Evolutionary conservation across 2,329 filamentous ascomycete genomes (phyloP), one percentile per base, ranked within the genome.

Genomic region (Sclerotiophoma versabilis): DNA sequence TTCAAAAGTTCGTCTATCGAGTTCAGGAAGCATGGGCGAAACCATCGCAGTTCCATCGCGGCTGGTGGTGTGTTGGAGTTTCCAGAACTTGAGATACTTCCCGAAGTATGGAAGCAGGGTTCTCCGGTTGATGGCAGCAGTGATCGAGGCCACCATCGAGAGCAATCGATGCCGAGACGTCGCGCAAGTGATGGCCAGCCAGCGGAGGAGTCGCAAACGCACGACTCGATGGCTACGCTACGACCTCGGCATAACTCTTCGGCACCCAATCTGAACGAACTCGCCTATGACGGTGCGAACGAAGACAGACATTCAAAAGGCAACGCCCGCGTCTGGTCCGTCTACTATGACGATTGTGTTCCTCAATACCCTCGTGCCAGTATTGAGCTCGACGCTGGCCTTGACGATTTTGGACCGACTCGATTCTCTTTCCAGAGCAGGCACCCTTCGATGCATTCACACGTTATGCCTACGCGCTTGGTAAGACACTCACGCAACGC

Each of bases 41-140:
- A 79, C 22, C 77, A 80, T 55, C 73, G 80, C 3, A 78, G 75
- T 32, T 77, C 74, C 0, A 70, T 80, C 12, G 66, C 76, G 0
- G 70, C 73, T 12, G 73, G 76, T 14, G 79, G 79, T 1, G 72
- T 68, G n/a, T 61, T 81, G 3, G 72, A 75, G 27, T 73, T 77
- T 54, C 80, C 80, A 0, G 80, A 82, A 48, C 65, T 82, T 43
- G 80, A 82, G 58, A 68, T 81, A 5, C 44, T 81, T 25, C 73
- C 78, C 3, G 66, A 75, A 7, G 64, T 77, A 1, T 75, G 69
- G 66, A 54, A 58, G n/a, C 49, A 58, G 2, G 49, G 42, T 3
- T 48, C 48, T 1, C 53, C 51, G 6, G 53, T 62, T 23, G 60
- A 62, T 22, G 46, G 39, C 10, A 37, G 38, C 15, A 25, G 14